Base-by-base conservation (phyloP, 495 filamentous ascomycete genomes). In the Glonium stellatum region DNA sequence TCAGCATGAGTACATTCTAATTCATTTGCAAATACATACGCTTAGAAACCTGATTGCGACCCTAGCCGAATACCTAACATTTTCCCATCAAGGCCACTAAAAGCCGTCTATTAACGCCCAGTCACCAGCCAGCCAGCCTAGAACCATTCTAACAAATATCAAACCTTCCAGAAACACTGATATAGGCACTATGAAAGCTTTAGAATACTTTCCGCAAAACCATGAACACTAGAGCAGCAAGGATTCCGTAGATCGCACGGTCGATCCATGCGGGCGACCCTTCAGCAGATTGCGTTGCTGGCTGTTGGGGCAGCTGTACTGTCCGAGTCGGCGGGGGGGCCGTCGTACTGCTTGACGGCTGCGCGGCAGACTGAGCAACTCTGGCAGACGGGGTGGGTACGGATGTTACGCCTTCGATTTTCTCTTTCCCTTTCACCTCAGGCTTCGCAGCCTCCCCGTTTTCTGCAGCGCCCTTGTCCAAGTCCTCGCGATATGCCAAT, bases 401-500 rank as follows among this genome's bases (percentile, higher is more conserved):
- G 80, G 83, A 67, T 87, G 65, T 60, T 22, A 41, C 57, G 18
- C 18, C 53, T 46, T 61, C 54, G 47, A 61, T 57, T 4, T 27
- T 52, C 22, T 62, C 51, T 10, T 61, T 34, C 46, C 60, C 53
- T 12, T 55, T 55, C 5, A 22, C 25, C 37, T 58, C 22, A 15
- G 31, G 23, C 39, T 48, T 47, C 48, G 44, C 18, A 48, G 44
- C 44, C 9, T 1, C 44, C 1, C 54, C 61, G 2, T n/a, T 11
- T 42, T 83, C 78, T 37, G 79, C 73, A 4, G 81, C 21, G 84
- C 70, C 60, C 21, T 69, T 67, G 25, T 48, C 60, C 60, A 74
- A 65, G 61, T 78, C 69, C 60, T 79, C 75, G 53, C 70, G 70
- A 69, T 78, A 79, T 11, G 71, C 74, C 60, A 82, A 61, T 56